Evolutionary conservation across 176 grass and related monocot genomes (phyloP), one percentile per base, ranked within the genome.

Genomic region (Rhynchospora tenuis): DNA sequence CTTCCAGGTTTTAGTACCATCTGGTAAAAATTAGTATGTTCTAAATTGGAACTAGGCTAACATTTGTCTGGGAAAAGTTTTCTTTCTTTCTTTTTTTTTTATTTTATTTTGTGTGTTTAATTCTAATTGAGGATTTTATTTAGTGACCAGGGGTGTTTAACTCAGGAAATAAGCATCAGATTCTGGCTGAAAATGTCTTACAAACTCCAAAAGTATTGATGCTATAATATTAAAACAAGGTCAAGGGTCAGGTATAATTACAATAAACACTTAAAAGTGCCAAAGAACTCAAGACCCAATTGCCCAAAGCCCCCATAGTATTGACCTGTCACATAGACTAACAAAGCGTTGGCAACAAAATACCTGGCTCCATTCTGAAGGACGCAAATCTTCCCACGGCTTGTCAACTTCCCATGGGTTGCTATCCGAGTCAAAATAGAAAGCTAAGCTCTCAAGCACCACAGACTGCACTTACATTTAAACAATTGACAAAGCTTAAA

Each of bases 391-490:
- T 90, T 95, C 91, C 95, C 95, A 98, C 58, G 87, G 70, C 64
- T 98, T 95, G 78, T 90, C 75, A 48, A 95, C 70, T 54, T 47
- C 85, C 95, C 92, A 98, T 52, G 91, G 89, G 84, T 87, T 91
- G 84, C 84, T 93, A 86, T 98, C 92, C 83, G 92, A 98, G 84
- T 98, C 92, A 64, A 98, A 98, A 98, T 98, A 98, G 48, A 98
- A 69, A 28, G 92, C 95, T 59, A 98, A 89, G 83, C 92, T 90
- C 88, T 94, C 86, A 75, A 98, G 95, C 88, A 93, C 86, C 81
- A 98, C 89, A 65, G 95, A 95, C 95, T 98, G 91, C 83, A 85
- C 81, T 89, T 71, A 55, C 27, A 31, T 52, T 55, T 55, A 13
- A 76, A 26, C 43, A 76, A 6, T 76, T 76, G 73, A 78, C 33